Conservation (phyloP, 75 land plant genomes). For the Pseudotsuga menziesii region DNA sequence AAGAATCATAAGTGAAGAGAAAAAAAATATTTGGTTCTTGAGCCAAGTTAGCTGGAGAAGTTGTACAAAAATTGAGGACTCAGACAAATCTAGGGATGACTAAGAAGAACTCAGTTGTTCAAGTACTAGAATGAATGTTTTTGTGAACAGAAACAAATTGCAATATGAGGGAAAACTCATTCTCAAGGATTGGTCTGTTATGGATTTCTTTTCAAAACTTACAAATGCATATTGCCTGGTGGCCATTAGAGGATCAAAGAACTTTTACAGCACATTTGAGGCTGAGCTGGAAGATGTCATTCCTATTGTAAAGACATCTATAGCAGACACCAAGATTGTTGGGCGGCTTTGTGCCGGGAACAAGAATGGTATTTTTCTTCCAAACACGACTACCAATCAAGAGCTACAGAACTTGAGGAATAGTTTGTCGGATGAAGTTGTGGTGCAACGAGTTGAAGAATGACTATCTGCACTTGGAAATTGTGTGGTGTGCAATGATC, state of each 20-base stretch:
- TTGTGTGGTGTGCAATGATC: conserved; percentile 89
- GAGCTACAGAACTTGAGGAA: conserved; percentile 92
- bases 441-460: conserved; percentile 91
- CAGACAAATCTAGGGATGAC: too few relatives aligned
- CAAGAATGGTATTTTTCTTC: conserved; percentile 90
- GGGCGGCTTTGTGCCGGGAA: conserved; percentile 89
- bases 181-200: too few relatives aligned
- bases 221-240: conserved; percentile 83
- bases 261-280: conserved; percentile 68
- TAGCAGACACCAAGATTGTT: conserved; percentile 78
- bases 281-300: conserved; percentile 71
- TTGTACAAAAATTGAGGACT: too few relatives aligned
- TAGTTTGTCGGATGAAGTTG: conserved; percentile 85
- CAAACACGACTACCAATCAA: conserved; percentile 95
- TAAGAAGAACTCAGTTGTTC: too few relatives aligned
- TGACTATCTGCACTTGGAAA: conserved; percentile 93
- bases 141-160: too few relatives aligned
- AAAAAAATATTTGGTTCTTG: too few relatives aligned
- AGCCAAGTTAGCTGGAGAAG: too few relatives aligned
- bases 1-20: too few relatives aligned
- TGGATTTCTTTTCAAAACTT: conserved; percentile 82
- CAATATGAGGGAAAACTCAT: too few relatives aligned
- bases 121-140: too few relatives aligned
- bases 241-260: conserved; percentile 80
- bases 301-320: conserved; percentile 78